Base-by-base conservation (phyloP, 495 filamentous ascomycete species). In the Lepraria neglecta region DNA sequence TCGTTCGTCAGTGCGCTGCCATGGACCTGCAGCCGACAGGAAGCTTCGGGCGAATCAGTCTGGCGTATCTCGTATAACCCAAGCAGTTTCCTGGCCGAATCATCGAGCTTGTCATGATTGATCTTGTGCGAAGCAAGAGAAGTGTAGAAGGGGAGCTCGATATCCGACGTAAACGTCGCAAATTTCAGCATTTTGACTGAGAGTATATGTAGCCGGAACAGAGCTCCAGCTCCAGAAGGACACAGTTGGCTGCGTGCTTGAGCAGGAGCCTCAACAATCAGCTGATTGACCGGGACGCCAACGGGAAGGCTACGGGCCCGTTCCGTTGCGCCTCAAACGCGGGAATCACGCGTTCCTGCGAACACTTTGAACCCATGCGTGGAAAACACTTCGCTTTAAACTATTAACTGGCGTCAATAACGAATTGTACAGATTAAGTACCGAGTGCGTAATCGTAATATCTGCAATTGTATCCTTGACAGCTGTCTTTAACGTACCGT, bases 21-120 rank as follows among this genome's bases (percentile, higher is more conserved):
- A 64, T 91, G 85, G 28, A 98, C 83, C 73, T 96, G 90, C 83
- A 97, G 90, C 58, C 83, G 86, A 70, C 85, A 87, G 58, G 87
- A 90, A 33, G 85, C 77, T 63, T 87, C 84, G 1, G 87, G 83
- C 15, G 84, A 66, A 59, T 87, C 86, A 46, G 79, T 77, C 11
- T 83, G 72, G 53, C 86, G 90, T 64, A 90, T 83, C 72, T 96
- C 89, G 71, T 98, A 97, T 31, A 96, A 76, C 17, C 94, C 94
- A n/a, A 95, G 75, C 0, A 97, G 78, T 58, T 83, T 82, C 38
- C 92, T 88, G 24, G 91, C 88, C 17, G 94, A 94, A 67, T 94
- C 91, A 73, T 96, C 87, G 45, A 98, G 88, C 76, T 88, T 95
- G 74, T 97, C 94, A 82, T 95, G 87, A 68, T 98, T 90, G 68